Conservation (phyloP, 805 yeast genomes). For the Saccharomycopsis capsularis region DNA sequence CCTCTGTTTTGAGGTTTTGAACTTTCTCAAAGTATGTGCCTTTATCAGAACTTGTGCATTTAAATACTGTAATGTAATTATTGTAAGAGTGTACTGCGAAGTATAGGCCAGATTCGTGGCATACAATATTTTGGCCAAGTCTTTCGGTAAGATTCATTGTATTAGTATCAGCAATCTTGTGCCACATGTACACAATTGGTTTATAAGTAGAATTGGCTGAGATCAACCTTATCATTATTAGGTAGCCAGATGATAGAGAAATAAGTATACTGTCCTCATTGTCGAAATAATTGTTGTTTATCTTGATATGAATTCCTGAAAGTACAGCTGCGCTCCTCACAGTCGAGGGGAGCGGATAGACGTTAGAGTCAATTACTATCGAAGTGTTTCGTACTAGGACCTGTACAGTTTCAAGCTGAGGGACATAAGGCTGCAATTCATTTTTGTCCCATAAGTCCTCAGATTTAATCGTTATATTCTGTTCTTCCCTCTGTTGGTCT, state of each 20-base stretch:
- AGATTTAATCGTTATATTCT: background rate
- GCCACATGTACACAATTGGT: slow-evolving; percentile 7
- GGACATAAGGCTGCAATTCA: background rate
- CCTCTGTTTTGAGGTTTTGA: background rate
- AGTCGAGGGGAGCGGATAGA: slow-evolving; percentile 4
- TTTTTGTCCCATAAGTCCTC: too few relatives aligned
- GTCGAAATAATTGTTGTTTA: background rate
- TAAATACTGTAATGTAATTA: slow-evolving; percentile 5
- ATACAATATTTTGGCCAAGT: slow-evolving; percentile 4
- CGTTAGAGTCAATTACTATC: slow-evolving; percentile 2
- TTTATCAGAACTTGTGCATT: background rate
- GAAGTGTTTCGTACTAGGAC: slow-evolving; percentile 8
- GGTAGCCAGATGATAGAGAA: slow-evolving; percentile 6
- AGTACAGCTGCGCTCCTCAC: slow-evolving; percentile 7
- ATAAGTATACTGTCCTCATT: slow-evolving; percentile 10
- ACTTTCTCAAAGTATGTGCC: background rate
- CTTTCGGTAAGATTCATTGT: background rate
- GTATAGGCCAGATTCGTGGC: slow-evolving; percentile 6
- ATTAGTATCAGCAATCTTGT: background rate
- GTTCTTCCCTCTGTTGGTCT: background rate
- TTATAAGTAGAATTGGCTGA: background rate
- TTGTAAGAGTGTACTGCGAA: slow-evolving; percentile 5
- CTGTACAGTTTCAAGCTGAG: background rate
- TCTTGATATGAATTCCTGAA: background rate
- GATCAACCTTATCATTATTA: slow-evolving; percentile 3